Percentiles rank a stretch among this genome's conserved stretches.
Evolutionary conservation across 306 rosid species (phyloP).

Genomic region (Gastrolobium bilobum): DNA sequence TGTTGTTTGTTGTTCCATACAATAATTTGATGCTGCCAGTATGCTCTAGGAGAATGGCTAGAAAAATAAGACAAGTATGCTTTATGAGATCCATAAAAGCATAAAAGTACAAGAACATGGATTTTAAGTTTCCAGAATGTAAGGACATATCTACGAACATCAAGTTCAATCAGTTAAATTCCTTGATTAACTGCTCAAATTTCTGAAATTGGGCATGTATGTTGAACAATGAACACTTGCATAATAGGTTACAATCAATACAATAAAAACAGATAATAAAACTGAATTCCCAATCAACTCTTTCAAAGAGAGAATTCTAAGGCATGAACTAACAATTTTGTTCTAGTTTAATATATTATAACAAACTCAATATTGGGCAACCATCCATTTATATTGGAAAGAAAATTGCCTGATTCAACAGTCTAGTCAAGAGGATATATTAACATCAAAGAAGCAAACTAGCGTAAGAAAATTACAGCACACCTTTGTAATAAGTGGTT

Average conservation of each 20-base stretch:
- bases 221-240: background rate
- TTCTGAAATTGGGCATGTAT: slow-evolving; percentile 17
- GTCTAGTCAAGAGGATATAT: slow-evolving; percentile 35
- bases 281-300: background rate
- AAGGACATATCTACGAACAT: background rate
- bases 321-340: slow-evolving; percentile 12
- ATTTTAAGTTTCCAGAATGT: slow-evolving; percentile 5
- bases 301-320: slow-evolving; percentile 34
- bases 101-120: background rate
- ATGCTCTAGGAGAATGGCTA: background rate
- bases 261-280: background rate
- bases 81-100: slow-evolving; percentile 3
- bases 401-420: slow-evolving; percentile 24
- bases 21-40: slow-evolving; percentile 11
- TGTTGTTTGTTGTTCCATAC: background rate
- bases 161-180: slow-evolving; percentile 22
- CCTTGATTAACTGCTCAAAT: slow-evolving; percentile 21
- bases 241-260: slow-evolving; percentile 1
- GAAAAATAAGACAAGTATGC: background rate
- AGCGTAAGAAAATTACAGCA: slow-evolving; percentile 61
- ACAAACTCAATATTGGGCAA: background rate
- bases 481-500: slow-evolving; percentile 89
- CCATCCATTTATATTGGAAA: slow-evolving; percentile 1
- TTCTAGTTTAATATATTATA: slow-evolving; percentile 3
- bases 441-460: slow-evolving; percentile 40